Percentiles rank a stretch among this genome's conserved stretches.
phyloP scores from a whole-genome alignment of 176 grass and related monocot genomes.

The Leersia perrieri region DNA sequence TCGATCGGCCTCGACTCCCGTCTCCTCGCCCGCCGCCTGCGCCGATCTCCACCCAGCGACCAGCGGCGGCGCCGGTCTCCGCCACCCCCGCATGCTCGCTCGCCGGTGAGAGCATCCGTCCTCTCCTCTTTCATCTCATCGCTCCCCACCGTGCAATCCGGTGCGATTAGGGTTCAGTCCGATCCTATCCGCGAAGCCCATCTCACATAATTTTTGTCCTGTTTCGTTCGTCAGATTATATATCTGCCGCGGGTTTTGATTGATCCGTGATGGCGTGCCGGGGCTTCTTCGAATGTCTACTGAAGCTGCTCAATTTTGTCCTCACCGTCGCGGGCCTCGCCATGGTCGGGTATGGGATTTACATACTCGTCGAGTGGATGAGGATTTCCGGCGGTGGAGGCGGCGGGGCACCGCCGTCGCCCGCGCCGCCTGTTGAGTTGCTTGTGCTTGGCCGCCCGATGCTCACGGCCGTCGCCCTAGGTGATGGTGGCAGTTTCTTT shows the following conservation, averaged over 20 bases:
- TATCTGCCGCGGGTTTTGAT: background rate
- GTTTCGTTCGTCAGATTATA: slow-evolving; percentile 24
- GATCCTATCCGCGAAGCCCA: background rate
- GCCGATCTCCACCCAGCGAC: background rate
- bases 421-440: slow-evolving; percentile 36
- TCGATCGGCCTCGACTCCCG: no score
- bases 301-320: slow-evolving; percentile 90
- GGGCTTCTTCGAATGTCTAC: slow-evolving; percentile 80
- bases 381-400: slow-evolving; percentile 29
- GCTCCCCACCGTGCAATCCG: background rate
- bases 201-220: slow-evolving; percentile 11
- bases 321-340: slow-evolving; percentile 76
- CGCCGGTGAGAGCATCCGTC: background rate
- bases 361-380: slow-evolving; percentile 76
- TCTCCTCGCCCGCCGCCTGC: background rate
- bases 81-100: no score
- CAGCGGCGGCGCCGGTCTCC: no score
- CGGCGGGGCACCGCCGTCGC: slow-evolving; percentile 13
- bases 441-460: slow-evolving; percentile 62
- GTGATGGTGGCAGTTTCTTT: slow-evolving; percentile 48
- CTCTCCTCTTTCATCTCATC: background rate
- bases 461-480: slow-evolving; percentile 58
- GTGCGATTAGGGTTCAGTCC: background rate
- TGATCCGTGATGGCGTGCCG: slow-evolving; percentile 63
- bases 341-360: slow-evolving; percentile 83